Evolutionary conservation across 352 stramenopile genomes (phyloP).

Genomic region (Pythium rishiriense): DNA sequence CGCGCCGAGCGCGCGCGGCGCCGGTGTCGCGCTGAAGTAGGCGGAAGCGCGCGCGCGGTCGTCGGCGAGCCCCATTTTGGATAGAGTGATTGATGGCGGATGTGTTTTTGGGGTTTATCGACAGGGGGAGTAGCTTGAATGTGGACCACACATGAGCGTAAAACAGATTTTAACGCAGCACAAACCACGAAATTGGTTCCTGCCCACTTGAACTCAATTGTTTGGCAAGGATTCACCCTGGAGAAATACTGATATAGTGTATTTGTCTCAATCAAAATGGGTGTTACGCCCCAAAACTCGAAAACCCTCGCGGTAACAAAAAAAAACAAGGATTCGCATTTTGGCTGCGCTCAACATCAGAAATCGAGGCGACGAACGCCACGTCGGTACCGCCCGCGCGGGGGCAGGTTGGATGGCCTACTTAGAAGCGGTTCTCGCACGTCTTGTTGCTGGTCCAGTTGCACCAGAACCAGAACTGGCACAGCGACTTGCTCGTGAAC

Average conservation of each 20-base stretch:
- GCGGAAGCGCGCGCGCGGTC: constrained; percentile 32
- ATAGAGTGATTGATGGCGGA: not conserved
- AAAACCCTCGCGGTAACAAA: no score
- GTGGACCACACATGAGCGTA: not conserved
- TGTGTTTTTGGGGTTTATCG: no score
- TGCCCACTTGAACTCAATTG: not conserved
- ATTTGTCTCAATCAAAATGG: no score
- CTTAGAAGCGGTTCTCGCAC: constrained; percentile 12
- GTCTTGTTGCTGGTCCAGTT: constrained; percentile 7
- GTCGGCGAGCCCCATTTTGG: constrained; percentile 17
- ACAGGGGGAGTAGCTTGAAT: not conserved
- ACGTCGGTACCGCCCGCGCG: not conserved
- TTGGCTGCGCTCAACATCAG: no score
- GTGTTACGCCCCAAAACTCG: no score
- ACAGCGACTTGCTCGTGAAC: constrained; percentile 10
- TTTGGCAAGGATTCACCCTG: not conserved
- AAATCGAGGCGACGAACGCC: no score
- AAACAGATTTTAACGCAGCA: not conserved
- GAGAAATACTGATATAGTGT: no score
- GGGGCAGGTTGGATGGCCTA: not conserved
- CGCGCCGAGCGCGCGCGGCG: constrained; percentile 38
- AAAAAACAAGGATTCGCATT: no score
- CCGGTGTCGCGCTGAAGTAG: constrained; percentile 58
- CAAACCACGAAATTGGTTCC: no score
- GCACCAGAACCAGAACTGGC: constrained; percentile 18